Conservation (phyloP, 2,329 filamentous ascomycete genomes). For the Endoconidiophora polonica region DNA sequence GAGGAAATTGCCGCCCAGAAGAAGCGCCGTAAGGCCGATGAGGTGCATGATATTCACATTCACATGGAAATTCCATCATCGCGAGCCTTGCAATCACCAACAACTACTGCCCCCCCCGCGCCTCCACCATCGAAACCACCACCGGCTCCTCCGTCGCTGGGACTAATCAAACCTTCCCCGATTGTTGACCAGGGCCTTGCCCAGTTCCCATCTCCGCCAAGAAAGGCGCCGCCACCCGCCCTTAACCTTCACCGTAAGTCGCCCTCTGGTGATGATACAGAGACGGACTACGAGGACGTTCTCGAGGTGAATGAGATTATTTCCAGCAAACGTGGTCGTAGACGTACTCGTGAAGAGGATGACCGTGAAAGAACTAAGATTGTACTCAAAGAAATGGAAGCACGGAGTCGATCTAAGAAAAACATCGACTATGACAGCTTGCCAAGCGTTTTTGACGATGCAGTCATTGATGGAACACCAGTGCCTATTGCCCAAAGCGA, state of each 20-base stretch:
- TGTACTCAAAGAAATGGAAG: constrained; percentile 50
- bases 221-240: constrained; percentile 75
- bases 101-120: constrained; percentile 32
- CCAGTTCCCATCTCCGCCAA: constrained; percentile 43
- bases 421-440: constrained; percentile 31
- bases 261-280: constrained; percentile 33
- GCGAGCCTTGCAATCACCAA: constrained; percentile 25
- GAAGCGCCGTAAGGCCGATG: constrained; percentile 29
- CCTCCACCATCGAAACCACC: constrained; percentile 37
- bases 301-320: constrained; percentile 51
- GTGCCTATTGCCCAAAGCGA: constrained; percentile 21
- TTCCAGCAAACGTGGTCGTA: constrained; percentile 49
- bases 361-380: constrained; percentile 58
- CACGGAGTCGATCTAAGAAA: constrained; percentile 58
- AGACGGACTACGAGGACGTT: constrained; percentile 71
- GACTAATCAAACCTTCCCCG: constrained; percentile 27
- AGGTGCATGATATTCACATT: constrained; percentile 31
- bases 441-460: background rate
- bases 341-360: constrained; percentile 77
- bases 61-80: constrained; percentile 38
- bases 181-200: constrained; percentile 28
- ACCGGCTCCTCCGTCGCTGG: constrained; percentile 20
- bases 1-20: constrained; percentile 30
- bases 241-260: constrained; percentile 31
- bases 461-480: constrained; percentile 11